These are phyloP conservation scores for Akanthomyces dipterigenus DNA, from an alignment of 2,329 filamentous ascomycete genomes.

Conservation along the genomic window DNA sequence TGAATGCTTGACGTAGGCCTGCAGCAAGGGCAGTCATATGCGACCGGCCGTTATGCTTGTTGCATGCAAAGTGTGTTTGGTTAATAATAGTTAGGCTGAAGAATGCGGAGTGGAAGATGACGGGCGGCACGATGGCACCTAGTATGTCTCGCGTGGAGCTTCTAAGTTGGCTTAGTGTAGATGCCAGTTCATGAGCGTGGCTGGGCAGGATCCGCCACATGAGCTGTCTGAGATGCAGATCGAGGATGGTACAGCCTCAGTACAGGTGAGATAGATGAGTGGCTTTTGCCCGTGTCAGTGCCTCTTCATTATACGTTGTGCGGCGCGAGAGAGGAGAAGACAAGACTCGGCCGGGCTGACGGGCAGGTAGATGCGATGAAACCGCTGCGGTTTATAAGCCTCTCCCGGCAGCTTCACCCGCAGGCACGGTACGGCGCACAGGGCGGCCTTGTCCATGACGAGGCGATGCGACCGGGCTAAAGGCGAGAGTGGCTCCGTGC, in stretches of 20 bases:
- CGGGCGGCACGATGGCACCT: neutral
- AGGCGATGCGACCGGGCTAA: neutral
- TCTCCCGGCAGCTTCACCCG: neutral
- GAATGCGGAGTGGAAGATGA: neutral
- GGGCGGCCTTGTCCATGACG: neutral
- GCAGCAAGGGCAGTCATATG: conserved; percentile 5
- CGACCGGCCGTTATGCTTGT: neutral
- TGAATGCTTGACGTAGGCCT: conserved; percentile 7
- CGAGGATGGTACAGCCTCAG: neutral
- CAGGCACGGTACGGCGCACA: neutral
- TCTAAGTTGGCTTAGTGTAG: neutral
- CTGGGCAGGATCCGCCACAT: conserved; percentile 4
- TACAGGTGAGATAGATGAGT: neutral
- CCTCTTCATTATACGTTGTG: neutral
- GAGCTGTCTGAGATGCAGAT: conserved; percentile 6
- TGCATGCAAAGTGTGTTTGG: neutral
- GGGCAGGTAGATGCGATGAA: neutral
- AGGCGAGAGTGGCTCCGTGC: neutral
- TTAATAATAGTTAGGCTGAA: neutral
- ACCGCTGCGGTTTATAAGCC: neutral
- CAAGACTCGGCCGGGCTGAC: neutral
- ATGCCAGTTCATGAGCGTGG: neutral
- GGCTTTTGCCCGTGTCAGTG: neutral
- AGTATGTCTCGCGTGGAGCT: conserved; percentile 5
- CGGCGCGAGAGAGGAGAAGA: neutral